phyloP scores from a whole-genome alignment of 2,329 filamentous ascomycete species.

The Claviceps fusiformis region DNA sequence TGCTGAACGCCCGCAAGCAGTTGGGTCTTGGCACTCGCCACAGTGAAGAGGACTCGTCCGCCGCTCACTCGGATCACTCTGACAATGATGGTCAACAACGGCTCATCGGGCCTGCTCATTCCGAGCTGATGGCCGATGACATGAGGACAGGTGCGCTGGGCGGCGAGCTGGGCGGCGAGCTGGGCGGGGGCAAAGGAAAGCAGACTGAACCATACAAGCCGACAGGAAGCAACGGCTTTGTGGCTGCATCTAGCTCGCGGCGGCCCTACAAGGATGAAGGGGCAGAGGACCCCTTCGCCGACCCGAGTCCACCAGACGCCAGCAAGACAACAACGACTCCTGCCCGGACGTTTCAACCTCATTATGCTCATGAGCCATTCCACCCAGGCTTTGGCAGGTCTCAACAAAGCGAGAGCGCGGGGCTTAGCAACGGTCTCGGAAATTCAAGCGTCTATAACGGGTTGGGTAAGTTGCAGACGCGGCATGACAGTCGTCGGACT shows the following conservation, averaged over 20 bases:
- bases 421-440: conserved; percentile 2
- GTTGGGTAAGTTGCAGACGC: conserved; percentile 9
- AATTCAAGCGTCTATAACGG: conserved; percentile 8
- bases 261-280: conserved; percentile 13
- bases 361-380: conserved; percentile 23
- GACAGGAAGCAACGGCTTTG: conserved; percentile 8
- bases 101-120: neutral
- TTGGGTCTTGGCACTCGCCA: conserved; percentile 25
- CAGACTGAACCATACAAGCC: conserved; percentile 16
- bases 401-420: neutral
- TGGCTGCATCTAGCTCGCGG: conserved; percentile 13
- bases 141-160: neutral
- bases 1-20: conserved; percentile 49
- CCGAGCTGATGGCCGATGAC: neutral
- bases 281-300: conserved; percentile 23
- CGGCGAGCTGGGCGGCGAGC: neutral
- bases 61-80: conserved; percentile 15
- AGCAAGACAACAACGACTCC: conserved; percentile 6
- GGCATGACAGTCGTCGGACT: conserved; percentile 5
- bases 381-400: conserved; percentile 22
- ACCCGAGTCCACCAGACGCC: conserved; percentile 11
- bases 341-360: conserved; percentile 9
- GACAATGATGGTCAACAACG: conserved; percentile 6
- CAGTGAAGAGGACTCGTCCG: conserved; percentile 14
- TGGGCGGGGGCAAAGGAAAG: conserved; percentile 19